Percentiles rank a stretch among this genome's conserved stretches.
Conservation (phyloP, 768 basidiomycete genomes). For the Piloderma croceum region DNA sequence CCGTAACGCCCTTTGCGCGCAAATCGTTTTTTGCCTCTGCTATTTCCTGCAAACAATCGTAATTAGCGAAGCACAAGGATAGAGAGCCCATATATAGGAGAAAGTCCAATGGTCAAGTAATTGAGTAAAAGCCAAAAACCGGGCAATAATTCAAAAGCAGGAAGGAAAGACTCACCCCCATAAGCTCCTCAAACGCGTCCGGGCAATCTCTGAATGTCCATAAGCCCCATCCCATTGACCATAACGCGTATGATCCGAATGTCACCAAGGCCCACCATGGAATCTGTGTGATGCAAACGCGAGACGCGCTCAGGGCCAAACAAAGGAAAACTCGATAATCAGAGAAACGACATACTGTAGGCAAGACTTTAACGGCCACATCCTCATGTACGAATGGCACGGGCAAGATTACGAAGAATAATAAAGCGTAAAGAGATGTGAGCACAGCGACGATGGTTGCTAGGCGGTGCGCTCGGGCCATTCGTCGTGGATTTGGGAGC, state of each 20-base stretch:
- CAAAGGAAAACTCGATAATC: neutral
- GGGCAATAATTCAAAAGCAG: neutral
- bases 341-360: neutral
- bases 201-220: conserved; percentile 73
- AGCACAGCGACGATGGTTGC: neutral
- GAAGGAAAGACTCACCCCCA: conserved; percentile 41
- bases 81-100: too few relatives aligned
- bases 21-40: conserved; percentile 51
- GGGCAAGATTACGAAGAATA: neutral
- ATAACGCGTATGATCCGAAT: conserved; percentile 75
- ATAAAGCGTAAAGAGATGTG: neutral
- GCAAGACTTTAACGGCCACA: neutral
- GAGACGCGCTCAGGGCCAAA: too few relatives aligned
- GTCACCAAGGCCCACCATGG: conserved; percentile 81
- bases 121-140: neutral
- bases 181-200: conserved; percentile 69
- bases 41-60: conserved; percentile 48
- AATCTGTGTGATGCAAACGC: conserved; percentile 37
- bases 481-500: too few relatives aligned
- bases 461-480: neutral
- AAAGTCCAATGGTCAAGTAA: too few relatives aligned
- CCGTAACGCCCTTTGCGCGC: conserved; percentile 52
- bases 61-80: neutral
- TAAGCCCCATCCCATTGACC: conserved; percentile 71
- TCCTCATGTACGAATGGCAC: neutral